phyloP scores from a whole-genome alignment of 108 stramenopile genomes.

The Nannochloropsis salina region DNA sequence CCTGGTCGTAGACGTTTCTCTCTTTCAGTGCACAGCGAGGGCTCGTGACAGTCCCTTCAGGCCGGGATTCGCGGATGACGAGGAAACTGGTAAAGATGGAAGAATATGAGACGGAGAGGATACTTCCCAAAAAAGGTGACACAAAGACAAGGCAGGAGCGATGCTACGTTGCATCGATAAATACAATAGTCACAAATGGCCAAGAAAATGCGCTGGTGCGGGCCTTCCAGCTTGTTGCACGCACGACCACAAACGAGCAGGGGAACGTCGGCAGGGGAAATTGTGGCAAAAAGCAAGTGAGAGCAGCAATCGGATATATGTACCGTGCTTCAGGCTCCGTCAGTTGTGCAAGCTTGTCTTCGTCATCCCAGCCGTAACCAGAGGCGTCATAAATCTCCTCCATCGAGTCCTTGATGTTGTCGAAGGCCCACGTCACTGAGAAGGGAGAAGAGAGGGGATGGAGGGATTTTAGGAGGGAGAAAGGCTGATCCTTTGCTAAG shows the following conservation, averaged over 20 bases:
- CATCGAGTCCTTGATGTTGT: constrained; percentile 26
- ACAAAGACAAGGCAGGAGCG: too few species aligned
- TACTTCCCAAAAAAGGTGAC: too few species aligned
- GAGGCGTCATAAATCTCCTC: constrained; percentile 42
- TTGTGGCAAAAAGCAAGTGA: neutral
- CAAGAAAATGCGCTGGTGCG: too few species aligned
- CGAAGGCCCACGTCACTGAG: constrained; percentile 31
- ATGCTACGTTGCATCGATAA: too few species aligned
- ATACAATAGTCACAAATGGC: too few species aligned
- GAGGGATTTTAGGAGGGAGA: neutral
- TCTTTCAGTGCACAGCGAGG: neutral
- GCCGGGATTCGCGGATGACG: neutral
- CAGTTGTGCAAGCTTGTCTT: constrained; percentile 44
- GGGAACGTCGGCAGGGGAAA: neutral
- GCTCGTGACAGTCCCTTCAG: neutral
- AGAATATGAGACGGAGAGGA: neutral
- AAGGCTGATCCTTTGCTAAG: neutral
- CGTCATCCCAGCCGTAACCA: constrained; percentile 54
- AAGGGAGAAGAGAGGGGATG: neutral
- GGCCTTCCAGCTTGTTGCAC: too few species aligned
- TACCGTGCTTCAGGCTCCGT: constrained; percentile 39
- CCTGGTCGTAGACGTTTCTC: neutral
- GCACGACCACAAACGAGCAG: neutral
- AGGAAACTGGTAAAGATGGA: neutral
- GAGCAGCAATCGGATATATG: constrained; percentile 14